A percentile compares a stretch with the other conserved stretches of the same genome.
These are phyloP conservation scores for Mycena indigotica DNA, from an alignment of 768 basidiomycete species.

Conservation along the genomic window DNA sequence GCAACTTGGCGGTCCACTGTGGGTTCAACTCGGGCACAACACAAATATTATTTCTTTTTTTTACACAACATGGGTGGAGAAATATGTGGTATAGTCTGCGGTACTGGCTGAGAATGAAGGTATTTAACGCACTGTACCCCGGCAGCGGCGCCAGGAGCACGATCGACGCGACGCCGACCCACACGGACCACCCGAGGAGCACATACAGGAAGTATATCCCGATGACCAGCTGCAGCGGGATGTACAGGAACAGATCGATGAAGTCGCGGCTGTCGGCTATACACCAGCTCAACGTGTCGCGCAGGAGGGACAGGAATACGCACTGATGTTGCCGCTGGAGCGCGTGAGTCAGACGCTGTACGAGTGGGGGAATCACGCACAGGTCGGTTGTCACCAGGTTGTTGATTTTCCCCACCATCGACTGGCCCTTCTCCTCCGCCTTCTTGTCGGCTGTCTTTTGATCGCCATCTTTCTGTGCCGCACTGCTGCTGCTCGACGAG, in stretches of 20 bases:
- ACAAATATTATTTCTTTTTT: too few relatives aligned
- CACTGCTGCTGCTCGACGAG: slow-evolving; percentile 3
- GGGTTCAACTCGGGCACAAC: too few relatives aligned
- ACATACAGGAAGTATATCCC: slow-evolving; percentile 52
- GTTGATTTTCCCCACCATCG: slow-evolving; percentile 76
- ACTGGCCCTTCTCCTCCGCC: slow-evolving; percentile 27
- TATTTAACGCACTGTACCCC: slow-evolving; percentile 54
- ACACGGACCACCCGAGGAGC: slow-evolving; percentile 8
- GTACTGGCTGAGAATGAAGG: too few relatives aligned
- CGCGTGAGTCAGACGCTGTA: not conserved
- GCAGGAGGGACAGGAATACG: not conserved
- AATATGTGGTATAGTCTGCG: too few relatives aligned
- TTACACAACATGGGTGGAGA: too few relatives aligned
- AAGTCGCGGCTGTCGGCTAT: slow-evolving; percentile 18
- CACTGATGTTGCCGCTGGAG: not conserved
- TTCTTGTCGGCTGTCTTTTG: slow-evolving; percentile 24
- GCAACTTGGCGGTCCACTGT: too few relatives aligned
- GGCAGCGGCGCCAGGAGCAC: slow-evolving; percentile 55
- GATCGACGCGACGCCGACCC: slow-evolving; percentile 15
- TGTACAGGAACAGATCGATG: slow-evolving; percentile 4
- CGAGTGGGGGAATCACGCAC: not conserved
- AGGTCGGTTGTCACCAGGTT: slow-evolving; percentile 71
- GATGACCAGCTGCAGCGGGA: slow-evolving; percentile 28
- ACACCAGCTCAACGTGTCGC: not conserved
- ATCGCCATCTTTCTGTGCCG: too few relatives aligned